phyloP scores from a whole-genome alignment of 768 basidiomycete species.

The Obba rivulosa region DNA sequence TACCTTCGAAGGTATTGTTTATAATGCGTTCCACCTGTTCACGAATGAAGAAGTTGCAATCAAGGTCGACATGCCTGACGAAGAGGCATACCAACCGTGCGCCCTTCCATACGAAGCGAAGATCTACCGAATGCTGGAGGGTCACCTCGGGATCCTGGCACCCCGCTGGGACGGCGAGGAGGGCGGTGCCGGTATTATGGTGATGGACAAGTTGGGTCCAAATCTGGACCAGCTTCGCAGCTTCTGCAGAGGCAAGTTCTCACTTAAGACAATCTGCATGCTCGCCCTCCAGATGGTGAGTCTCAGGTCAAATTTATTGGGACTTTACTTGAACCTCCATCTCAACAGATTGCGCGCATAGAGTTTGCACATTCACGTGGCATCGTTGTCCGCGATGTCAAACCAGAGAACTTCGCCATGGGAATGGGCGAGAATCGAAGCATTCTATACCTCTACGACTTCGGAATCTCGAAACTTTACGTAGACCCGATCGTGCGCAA shows the following conservation, averaged over 20 bases:
- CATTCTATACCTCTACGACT: constrained; percentile 16
- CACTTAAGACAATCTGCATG: constrained; percentile 19
- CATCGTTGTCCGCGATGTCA: constrained; percentile 17
- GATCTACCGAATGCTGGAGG: constrained; percentile 14
- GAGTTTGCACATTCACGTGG: constrained; percentile 16
- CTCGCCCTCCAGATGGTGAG: constrained; percentile 20
- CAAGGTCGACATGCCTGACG: constrained; percentile 3
- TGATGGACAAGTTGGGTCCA: constrained; percentile 20
- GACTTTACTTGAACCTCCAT: too few species aligned
- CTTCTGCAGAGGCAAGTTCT: constrained; percentile 14
- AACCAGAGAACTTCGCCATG: constrained; percentile 19
- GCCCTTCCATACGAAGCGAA: constrained; percentile 10
- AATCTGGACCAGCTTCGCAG: constrained; percentile 10
- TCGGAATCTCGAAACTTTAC: constrained; percentile 13
- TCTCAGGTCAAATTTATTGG: too few species aligned
- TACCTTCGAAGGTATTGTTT: too few species aligned
- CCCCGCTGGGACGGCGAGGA: constrained; percentile 14
- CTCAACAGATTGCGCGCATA: constrained; percentile 9
- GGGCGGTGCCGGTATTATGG: constrained; percentile 7
- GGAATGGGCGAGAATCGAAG: constrained; percentile 3
- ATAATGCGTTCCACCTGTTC: constrained; percentile 5
- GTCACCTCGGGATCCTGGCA: constrained; percentile 9
- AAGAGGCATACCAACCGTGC: neutral
- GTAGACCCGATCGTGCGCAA: constrained; percentile 6
- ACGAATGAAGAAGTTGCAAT: constrained; percentile 14